A percentile compares a stretch with the other conserved stretches of the same genome.
Evolutionary conservation across 139 green algal genomes (phyloP).

Genomic region (Chlamydomonas sp.): DNA sequence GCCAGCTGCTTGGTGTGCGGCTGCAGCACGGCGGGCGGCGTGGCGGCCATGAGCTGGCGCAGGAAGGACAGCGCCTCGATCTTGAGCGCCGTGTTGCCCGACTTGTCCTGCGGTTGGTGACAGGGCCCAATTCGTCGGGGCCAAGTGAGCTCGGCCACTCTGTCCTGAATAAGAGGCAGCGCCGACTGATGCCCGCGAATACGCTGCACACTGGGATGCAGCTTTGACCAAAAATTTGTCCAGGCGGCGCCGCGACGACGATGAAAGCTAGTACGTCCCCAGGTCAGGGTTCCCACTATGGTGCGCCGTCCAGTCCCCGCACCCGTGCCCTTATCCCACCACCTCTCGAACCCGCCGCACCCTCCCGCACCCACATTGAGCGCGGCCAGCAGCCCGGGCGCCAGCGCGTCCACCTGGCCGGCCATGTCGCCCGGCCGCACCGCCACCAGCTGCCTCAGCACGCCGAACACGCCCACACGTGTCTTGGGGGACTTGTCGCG

Average conservation of each 20-base stretch:
- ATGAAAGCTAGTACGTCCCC: no score
- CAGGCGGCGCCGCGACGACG: no score
- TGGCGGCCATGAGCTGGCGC: constrained; percentile 64
- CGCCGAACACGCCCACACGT: constrained; percentile 68
- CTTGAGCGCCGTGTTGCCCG: constrained; percentile 77
- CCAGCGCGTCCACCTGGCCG: constrained; percentile 65
- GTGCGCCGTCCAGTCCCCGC: neutral
- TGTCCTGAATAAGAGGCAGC: no score
- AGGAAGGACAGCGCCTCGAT: constrained; percentile 95
- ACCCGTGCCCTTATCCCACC: neutral
- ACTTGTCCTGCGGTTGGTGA: constrained; percentile 69
- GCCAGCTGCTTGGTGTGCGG: constrained; percentile 67
- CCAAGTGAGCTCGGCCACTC: no score
- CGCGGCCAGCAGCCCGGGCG: constrained; percentile 69
- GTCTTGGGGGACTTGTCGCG: constrained; percentile 83
- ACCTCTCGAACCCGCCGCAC: neutral
- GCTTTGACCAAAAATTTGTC: no score
- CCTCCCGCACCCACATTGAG: constrained; percentile 61
- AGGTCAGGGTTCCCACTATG: no score
- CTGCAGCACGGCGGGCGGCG: constrained; percentile 65
- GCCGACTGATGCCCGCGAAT: no score
- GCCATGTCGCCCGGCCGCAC: constrained; percentile 68
- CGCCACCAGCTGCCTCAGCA: constrained; percentile 81
- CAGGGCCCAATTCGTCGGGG: neutral
- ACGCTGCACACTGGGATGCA: no score